Evolutionary conservation across 2,329 filamentous ascomycete species (phyloP).

Genomic region (Colletotrichum horii): DNA sequence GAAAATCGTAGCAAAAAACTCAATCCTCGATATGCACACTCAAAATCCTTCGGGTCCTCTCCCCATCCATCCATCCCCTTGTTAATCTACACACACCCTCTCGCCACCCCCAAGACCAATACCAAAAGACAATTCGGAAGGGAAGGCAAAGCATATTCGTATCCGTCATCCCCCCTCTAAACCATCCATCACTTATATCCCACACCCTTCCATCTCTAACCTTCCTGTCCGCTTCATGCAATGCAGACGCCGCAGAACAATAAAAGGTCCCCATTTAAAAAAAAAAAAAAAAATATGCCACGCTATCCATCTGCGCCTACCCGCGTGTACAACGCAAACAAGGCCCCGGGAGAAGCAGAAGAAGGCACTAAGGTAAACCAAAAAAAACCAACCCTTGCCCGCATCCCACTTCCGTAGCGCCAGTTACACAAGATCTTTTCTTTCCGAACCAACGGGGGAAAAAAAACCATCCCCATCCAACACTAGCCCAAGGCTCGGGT

Average conservation of each 20-base stretch:
- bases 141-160: background rate
- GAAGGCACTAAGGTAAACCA: background rate
- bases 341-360: background rate
- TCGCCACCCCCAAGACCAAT: background rate
- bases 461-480: background rate
- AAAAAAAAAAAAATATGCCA: background rate
- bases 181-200: background rate
- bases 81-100: background rate
- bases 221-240: background rate
- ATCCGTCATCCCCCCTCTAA: background rate
- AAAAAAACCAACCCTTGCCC: background rate
- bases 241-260: background rate
- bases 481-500: background rate
- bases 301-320: background rate
- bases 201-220: background rate
- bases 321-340: background rate
- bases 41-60: background rate
- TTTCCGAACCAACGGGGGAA: background rate
- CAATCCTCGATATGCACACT: background rate
- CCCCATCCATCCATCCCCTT: background rate
- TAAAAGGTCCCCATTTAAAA: background rate
- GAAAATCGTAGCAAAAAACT: background rate
- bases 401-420: background rate
- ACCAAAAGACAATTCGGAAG: background rate
- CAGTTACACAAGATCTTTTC: slow-evolving; percentile 14